Conservation (phyloP, 2,329 filamentous ascomycete genomes). For the Coniochaeta sp. region DNA sequence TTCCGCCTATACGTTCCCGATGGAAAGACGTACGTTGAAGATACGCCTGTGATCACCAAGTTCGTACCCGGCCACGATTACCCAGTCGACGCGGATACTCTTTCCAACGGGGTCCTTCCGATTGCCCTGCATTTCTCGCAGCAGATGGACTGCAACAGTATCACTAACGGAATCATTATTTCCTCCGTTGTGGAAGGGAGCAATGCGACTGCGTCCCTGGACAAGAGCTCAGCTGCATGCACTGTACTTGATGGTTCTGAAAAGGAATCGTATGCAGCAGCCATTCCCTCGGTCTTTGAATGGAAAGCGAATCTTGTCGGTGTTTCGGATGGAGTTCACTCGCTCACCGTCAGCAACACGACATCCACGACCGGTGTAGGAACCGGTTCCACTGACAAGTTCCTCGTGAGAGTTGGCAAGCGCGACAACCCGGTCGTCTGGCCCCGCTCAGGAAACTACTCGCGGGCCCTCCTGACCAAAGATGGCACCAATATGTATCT, state of each 20-base stretch:
- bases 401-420: slow-evolving; percentile 53
- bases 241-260: slow-evolving; percentile 23
- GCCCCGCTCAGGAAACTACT: slow-evolving; percentile 48
- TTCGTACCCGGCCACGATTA: slow-evolving; percentile 54
- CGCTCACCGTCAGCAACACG: slow-evolving; percentile 46
- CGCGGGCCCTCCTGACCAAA: slow-evolving; percentile 37
- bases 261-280: slow-evolving; percentile 35
- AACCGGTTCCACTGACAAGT: slow-evolving; percentile 48
- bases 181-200: slow-evolving; percentile 41
- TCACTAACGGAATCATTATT: slow-evolving; percentile 41
- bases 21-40: slow-evolving; percentile 33
- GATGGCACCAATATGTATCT: slow-evolving; percentile 29
- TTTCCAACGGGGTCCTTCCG: slow-evolving; percentile 9
- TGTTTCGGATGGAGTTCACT: slow-evolving; percentile 54
- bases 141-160: slow-evolving; percentile 51
- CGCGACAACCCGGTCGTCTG: slow-evolving; percentile 53
- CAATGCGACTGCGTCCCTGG: slow-evolving; percentile 33
- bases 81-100: slow-evolving; percentile 38
- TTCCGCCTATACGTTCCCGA: slow-evolving; percentile 53
- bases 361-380: slow-evolving; percentile 29
- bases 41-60: slow-evolving; percentile 50
- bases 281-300: slow-evolving; percentile 47
- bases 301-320: slow-evolving; percentile 44
- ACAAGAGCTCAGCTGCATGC: slow-evolving; percentile 35
- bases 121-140: slow-evolving; percentile 51